Evolutionary conservation across 2,329 filamentous ascomycete species (phyloP), one percentile per base, ranked within the genome.

Genomic region (Xylaria sp.): DNA sequence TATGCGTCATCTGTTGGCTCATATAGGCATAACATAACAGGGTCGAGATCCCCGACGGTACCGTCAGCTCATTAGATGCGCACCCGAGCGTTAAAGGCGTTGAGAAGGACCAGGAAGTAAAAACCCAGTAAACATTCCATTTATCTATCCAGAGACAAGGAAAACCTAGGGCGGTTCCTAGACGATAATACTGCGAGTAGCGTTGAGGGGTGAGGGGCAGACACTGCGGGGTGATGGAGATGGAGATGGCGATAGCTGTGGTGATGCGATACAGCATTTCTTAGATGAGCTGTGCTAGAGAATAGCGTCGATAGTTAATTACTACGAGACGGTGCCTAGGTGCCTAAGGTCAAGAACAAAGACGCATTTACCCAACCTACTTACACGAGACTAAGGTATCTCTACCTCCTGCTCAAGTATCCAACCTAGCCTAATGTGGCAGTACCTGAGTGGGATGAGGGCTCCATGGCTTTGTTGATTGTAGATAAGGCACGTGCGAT

Each of bases 51-150:
- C 88, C 89, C 32, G 85, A 89, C 13, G 92, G 91, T 78, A 82
- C 86, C 18, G 84, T 97, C 66, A 81, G 81, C 44, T 87, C 91
- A 5, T 86, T 98, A 68, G 83, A 90, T 75, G 84, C 82, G 68
- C 87, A 92, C 83, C 88, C 93, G 72, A 86, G 93, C 77, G 85
- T 98, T 79, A 86, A 93, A 76, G 76, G 35, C 25, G 92, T 97
- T 67, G 95, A 98, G 86, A 76, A 81, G 68, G 93, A 98, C 80
- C 81, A 84, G 57, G 85, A 88, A 75, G 88, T 97, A 70, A 89
- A 74, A 75, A 96, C 88, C 8, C 91, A 95, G 85, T 95, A 90
- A 79, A 80, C 6, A 10, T 35, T 35, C n/a, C n/a, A n/a, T n/a
- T 9, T 35, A 35, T 35, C 5, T 40, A 12, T 9, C 13, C 16